Percentiles rank a stretch among this genome's conserved stretches.
phyloP scores from a whole-genome alignment of 768 basidiomycete genomes.

The Boletus tylopilopsis region DNA sequence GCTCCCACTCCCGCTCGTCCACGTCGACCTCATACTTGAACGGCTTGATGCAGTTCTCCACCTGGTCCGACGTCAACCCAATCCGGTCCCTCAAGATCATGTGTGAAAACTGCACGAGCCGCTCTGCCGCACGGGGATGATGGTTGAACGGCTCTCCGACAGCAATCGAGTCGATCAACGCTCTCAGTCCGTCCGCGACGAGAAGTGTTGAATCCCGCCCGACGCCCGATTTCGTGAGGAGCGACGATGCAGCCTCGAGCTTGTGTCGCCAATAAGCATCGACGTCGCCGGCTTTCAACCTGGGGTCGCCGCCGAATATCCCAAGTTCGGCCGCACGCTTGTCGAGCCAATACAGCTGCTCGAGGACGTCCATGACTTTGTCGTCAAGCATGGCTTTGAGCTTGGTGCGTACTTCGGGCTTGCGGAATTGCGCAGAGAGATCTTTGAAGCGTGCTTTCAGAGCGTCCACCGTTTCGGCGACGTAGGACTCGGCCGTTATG shows the following conservation, averaged over 20 bases:
- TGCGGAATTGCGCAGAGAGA: constrained; percentile 79
- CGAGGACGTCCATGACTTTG: constrained; percentile 94
- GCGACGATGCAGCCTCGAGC: constrained; percentile 87
- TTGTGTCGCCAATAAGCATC: constrained; percentile 97
- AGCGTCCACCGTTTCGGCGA: constrained; percentile 93
- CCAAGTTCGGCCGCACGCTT: constrained; percentile 77
- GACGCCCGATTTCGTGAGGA: constrained; percentile 94
- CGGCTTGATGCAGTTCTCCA: constrained; percentile 99
- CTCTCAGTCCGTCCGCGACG: constrained; percentile 89
- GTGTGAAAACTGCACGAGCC: constrained; percentile 90
- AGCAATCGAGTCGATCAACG: constrained; percentile 87
- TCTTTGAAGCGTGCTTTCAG: constrained; percentile 90
- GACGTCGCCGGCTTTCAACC: constrained; percentile 67
- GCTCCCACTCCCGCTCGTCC: constrained; percentile 88
- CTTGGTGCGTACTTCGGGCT: constrained; percentile 82
- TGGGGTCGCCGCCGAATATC: constrained; percentile 63
- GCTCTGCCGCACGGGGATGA: constrained; percentile 86
- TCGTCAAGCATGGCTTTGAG: constrained; percentile 94
- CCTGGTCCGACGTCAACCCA: constrained; percentile 94
- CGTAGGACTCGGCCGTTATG: constrained; percentile 93
- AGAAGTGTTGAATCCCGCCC: constrained; percentile 92
- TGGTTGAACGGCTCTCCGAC: constrained; percentile 85
- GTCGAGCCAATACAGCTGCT: constrained; percentile 96
- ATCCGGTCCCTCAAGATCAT: constrained; percentile 90
- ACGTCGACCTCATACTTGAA: constrained; percentile 99